phyloP scores from a whole-genome alignment of 2,329 filamentous ascomycete species.

The Passalora sequoiae region DNA sequence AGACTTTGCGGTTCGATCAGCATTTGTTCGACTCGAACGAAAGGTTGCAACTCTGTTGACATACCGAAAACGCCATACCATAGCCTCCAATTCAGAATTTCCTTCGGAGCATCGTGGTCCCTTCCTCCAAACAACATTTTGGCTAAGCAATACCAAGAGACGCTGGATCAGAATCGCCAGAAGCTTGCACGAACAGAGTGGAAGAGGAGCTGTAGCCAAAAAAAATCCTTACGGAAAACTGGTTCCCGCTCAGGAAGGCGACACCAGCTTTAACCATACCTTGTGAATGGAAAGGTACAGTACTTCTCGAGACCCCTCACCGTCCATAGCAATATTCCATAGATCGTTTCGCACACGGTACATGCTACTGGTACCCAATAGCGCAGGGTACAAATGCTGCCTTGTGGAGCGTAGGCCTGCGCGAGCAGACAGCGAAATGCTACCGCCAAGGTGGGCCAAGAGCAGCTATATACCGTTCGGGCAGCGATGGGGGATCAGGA shows the following conservation, averaged over 20 bases:
- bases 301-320: neutral
- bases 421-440: neutral
- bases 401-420: too few species aligned
- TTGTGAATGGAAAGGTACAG: neutral
- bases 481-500: too few species aligned
- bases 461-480: conserved; percentile 2
- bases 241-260: neutral
- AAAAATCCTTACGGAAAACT: neutral
- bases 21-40: neutral
- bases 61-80: conserved; percentile 64
- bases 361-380: neutral
- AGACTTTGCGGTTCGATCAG: conserved; percentile 22
- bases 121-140: conserved; percentile 30
- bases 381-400: too few species aligned
- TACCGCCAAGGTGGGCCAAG: neutral
- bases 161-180: conserved; percentile 9
- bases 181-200: conserved; percentile 6
- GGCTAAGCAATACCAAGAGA: conserved; percentile 10
- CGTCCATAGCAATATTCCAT: too few species aligned
- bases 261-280: neutral
- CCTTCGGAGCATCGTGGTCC: conserved; percentile 59
- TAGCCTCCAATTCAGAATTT: conserved; percentile 71
- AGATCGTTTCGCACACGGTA: neutral
- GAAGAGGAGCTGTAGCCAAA: neutral
- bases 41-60: too few species aligned